Conservation (phyloP, 805 yeast genomes). For the Blastobotrys chiropterorum region DNA sequence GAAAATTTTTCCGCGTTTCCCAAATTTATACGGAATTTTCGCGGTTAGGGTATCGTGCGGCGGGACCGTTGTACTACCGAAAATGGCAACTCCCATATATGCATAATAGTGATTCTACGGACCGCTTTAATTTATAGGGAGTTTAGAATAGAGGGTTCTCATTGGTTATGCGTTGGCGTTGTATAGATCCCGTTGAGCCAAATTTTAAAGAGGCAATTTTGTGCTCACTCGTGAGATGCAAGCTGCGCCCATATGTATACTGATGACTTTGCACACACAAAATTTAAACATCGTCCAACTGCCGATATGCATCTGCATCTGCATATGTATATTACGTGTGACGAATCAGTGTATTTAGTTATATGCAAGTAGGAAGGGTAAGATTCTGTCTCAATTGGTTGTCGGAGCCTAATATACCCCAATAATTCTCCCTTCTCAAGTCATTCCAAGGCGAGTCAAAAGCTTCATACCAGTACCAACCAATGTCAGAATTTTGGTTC, state of each 20-base stretch:
- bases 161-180: no score
- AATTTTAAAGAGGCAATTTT: no score
- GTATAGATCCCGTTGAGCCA: no score
- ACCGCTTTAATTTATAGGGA: no score
- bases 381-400: constrained; percentile 40
- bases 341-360: neutral
- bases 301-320: no score
- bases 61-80: neutral
- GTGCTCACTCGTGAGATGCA: no score
- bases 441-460: constrained; percentile 69
- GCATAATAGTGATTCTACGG: neutral
- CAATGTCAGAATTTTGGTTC: constrained; percentile 32
- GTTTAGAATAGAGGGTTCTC: no score
- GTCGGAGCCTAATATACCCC: constrained; percentile 57
- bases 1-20: neutral
- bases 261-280: no score
- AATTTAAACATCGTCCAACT: no score
- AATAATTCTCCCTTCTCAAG: constrained; percentile 56
- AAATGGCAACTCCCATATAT: neutral
- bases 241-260: no score
- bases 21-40: constrained; percentile 1
- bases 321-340: neutral
- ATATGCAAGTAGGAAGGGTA: constrained; percentile 35
- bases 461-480: constrained; percentile 62
- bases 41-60: neutral